These are phyloP conservation scores for Mycena indigotica DNA, from an alignment of 768 basidiomycete genomes.

Conservation along the genomic window DNA sequence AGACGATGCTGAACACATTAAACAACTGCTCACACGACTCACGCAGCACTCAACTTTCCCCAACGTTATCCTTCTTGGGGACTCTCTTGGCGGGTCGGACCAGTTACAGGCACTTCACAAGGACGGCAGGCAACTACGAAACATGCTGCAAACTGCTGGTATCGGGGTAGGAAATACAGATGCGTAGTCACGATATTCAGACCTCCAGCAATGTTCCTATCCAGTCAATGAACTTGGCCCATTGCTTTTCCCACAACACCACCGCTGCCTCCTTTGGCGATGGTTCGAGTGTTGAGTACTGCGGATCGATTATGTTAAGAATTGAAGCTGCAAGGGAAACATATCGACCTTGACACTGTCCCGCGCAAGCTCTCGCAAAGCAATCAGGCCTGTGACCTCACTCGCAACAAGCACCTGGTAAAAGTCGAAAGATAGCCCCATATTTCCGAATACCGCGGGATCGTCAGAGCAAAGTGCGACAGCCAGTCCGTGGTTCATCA, in stretches of 20 bases:
- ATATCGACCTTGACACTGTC: conserved; percentile 61
- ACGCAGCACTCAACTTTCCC: conserved; percentile 75
- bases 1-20: conserved; percentile 68
- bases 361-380: conserved; percentile 62
- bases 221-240: conserved; percentile 47
- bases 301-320: neutral
- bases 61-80: conserved; percentile 67
- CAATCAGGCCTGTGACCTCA: conserved; percentile 65
- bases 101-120: conserved; percentile 55
- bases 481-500: conserved; percentile 73
- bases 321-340: neutral
- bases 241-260: conserved; percentile 47
- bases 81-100: conserved; percentile 68
- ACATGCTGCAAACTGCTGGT: conserved; percentile 51
- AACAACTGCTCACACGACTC: conserved; percentile 64
- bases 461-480: conserved; percentile 76
- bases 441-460: conserved; percentile 75
- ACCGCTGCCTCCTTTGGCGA: conserved; percentile 50
- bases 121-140: conserved; percentile 44
- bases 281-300: conserved; percentile 56
- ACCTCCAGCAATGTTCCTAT: neutral
- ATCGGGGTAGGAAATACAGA: conserved; percentile 20
- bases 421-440: conserved; percentile 78
- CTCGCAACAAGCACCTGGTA: conserved; percentile 77
- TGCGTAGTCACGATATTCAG: neutral